Evolutionary conservation across 495 filamentous ascomycete genomes (phyloP), one percentile per base, ranked within the genome.

Genomic region (Aspergillus carlsbadensis): DNA sequence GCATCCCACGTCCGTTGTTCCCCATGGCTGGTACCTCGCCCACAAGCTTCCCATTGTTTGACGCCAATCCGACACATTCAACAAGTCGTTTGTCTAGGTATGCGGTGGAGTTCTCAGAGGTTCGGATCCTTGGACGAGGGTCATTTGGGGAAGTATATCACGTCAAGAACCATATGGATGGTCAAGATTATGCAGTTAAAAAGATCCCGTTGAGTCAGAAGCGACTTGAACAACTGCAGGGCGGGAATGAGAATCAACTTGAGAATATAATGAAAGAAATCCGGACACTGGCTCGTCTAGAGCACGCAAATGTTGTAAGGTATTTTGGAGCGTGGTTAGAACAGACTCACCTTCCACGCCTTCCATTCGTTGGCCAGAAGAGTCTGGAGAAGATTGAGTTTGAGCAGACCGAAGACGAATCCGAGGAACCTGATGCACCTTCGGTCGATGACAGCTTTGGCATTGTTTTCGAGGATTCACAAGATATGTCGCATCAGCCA

Each of bases 241-340:
- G 68, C 49, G 78, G 79, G 6, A 75, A 67, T 21, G 63, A 77
- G 46, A 74, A 77, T 29, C 71, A 76, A 15, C 66, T 81, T 15
- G 75, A 81, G 52, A 69, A 68, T 43, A 77, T 82, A 26, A 73
- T 81, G 70, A 79, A 73, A 56, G 80, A 83, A 56, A 79, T 82
- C 11, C 66, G 79, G 22, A 81, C 79, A 0, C 71, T 83, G 52
- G 79, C 80, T 46, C 70, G 72, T n/a, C 60, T 83, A 11, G 78
- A 83, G 39, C 80, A 83, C 62, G 64, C 66, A 10, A 81, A 82
- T 60, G 73, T 83, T 47, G 80, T 83, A 39, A 72, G 80, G 15
- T 83, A 83, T 58, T 83, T 75, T 48, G 69, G 70, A 7, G 77
- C 78, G 29, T 83, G 80, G 80, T 67, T 80, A 10, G 80, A 82